A percentile compares a stretch with the other conserved stretches of the same genome.
phyloP scores from a whole-genome alignment of 257 asterid species.

The Jacaranda copaia region DNA sequence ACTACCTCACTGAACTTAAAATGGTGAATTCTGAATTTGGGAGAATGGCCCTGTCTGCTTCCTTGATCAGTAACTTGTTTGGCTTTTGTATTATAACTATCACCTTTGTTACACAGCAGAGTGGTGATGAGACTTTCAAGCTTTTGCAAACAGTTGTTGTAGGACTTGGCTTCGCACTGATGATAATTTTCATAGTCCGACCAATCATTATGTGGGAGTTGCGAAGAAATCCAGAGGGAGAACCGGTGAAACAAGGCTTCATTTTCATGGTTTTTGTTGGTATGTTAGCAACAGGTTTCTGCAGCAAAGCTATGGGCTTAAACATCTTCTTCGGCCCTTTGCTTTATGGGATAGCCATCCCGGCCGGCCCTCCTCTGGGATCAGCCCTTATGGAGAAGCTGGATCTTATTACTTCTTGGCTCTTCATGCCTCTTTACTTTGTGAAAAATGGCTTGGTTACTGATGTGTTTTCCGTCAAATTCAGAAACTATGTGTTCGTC shows the following conservation, averaged over 20 bases:
- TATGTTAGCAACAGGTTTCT: conserved; percentile 35
- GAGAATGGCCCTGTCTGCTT: conserved; percentile 44
- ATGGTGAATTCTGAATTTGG: conserved; percentile 56
- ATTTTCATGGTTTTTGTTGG: conserved; percentile 41
- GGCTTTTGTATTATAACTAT: conserved; percentile 38
- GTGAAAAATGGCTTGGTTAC: conserved; percentile 50
- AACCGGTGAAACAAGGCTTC: conserved; percentile 43
- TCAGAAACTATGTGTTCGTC: conserved; percentile 23
- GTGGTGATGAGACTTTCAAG: neutral
- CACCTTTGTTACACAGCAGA: neutral
- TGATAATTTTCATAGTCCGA: conserved; percentile 38
- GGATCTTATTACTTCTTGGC: conserved; percentile 41
- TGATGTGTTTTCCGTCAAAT: conserved; percentile 40
- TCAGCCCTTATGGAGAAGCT: conserved; percentile 55
- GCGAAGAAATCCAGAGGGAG: conserved; percentile 32
- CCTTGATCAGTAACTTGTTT: conserved; percentile 39
- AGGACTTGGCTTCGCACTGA: conserved; percentile 19
- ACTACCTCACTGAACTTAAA: conserved; percentile 48
- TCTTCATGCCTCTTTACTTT: conserved; percentile 54
- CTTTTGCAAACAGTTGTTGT: neutral
- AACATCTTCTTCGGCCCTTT: conserved; percentile 44
- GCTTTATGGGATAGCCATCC: conserved; percentile 45
- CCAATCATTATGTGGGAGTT: conserved; percentile 38
- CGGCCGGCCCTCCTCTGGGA: conserved; percentile 62
- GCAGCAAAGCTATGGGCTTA: conserved; percentile 43